Percentiles rank a stretch among this genome's conserved stretches.
Conservation (phyloP, 169 alveolate species). For the Theileria annulata region DNA sequence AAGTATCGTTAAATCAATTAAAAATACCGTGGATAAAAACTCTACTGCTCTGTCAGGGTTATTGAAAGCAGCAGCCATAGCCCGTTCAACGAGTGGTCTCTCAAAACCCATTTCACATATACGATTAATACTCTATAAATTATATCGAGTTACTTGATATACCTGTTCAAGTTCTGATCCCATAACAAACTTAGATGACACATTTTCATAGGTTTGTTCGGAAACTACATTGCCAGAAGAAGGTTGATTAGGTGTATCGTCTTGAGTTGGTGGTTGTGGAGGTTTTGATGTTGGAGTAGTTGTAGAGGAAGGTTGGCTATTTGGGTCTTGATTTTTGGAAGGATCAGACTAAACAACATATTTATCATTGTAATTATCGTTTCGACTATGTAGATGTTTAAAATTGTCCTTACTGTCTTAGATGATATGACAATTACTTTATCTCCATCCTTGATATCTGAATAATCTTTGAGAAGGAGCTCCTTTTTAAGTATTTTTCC, state of each 20-base stretch:
- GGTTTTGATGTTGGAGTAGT: background rate
- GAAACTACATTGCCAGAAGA: background rate
- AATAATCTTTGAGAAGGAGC: slow-evolving; percentile 60
- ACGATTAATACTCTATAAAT: slow-evolving; percentile 70
- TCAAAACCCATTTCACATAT: slow-evolving; percentile 91
- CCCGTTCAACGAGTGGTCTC: slow-evolving; percentile 82
- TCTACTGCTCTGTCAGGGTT: slow-evolving; percentile 96
- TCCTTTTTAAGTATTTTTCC: slow-evolving; percentile 79
- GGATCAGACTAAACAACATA: background rate
- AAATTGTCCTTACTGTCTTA: slow-evolving; percentile 41
- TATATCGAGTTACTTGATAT: background rate
- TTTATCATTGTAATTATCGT: too few relatives aligned
- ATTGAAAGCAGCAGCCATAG: slow-evolving; percentile 93
- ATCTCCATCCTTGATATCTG: slow-evolving; percentile 82
- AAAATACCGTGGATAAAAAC: slow-evolving; percentile 86
- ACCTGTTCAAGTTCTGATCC: slow-evolving; percentile 31
- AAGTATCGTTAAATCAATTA: slow-evolving; percentile 14
- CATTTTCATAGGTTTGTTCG: background rate
- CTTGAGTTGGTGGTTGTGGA: background rate
- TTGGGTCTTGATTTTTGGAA: background rate
- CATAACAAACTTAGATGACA: slow-evolving; percentile 20
- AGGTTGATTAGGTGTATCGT: background rate
- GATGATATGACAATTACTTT: slow-evolving; percentile 73
- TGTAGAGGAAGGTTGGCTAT: background rate
- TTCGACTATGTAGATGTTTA: background rate